Evolutionary conservation across 805 yeast genomes (phyloP), one percentile per base, ranked within the genome.

Genomic region (Tetrapisispora arboricola): DNA sequence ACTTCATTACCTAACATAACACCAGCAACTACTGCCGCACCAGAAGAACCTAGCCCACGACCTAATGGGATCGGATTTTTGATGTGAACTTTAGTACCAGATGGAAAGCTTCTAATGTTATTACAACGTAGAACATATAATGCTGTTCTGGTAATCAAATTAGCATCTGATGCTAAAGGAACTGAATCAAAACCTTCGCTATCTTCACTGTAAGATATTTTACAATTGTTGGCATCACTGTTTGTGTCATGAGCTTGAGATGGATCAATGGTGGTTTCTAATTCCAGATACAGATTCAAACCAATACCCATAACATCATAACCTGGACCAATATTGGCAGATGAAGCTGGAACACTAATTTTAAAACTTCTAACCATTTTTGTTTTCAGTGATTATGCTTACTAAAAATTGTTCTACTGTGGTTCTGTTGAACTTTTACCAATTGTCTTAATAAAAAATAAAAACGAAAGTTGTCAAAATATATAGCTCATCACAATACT

Each of bases 311-410:
- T 67, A 6, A 92, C 98, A 63, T 92, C 98, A 57, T 90, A 92
- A 1, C 98, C 98, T 9, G 98, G 98, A 8, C 98, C 98, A 39
- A 92, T 90, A 55, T 92, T 92, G 55, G 98, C 98, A 38, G 95
- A 84, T 5, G 97, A 88, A 6, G 97, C 96, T 4, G 98, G 98
- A 15, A 90, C 92, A 41, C 75, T 76, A 50, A 85, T 73, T 33
- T 59, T 61, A 61, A 81, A 81, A 41, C 70, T 66, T 45, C 76
- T 70, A 42, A 61, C 49, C 76, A 67, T 72, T n/a, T 36, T 36
- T 6, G 2, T n/a, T 16, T 19, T n/a, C 13, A 3, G 10, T 21
- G 18, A 28, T n/a, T n/a, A 6, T 11, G 27, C 13, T 25, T 25
- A 10, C 6, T n/a, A n/a, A n/a, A n/a, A n/a, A n/a, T n/a, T n/a